phyloP scores from a whole-genome alignment of 2,329 filamentous ascomycete genomes.

The Pyrenochaeta sp. region DNA sequence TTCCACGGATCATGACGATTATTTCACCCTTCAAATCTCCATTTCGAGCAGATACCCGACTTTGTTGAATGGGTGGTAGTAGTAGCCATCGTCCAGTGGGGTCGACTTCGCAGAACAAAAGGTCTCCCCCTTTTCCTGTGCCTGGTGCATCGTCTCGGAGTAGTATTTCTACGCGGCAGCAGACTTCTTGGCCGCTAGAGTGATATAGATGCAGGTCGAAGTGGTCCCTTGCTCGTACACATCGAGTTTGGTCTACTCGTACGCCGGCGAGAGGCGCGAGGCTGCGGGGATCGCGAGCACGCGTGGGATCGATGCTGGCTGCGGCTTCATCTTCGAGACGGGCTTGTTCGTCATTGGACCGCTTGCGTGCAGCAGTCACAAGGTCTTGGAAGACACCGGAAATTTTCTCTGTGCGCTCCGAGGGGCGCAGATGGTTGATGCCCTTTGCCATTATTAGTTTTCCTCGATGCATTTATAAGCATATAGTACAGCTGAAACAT shows the following conservation, averaged over 20 bases:
- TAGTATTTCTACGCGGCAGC: constrained; percentile 87
- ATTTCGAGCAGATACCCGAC: constrained; percentile 78
- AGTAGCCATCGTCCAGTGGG: constrained; percentile 80
- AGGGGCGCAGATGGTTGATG: constrained; percentile 65
- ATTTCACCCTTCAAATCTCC: constrained; percentile 78
- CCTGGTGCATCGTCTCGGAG: constrained; percentile 80
- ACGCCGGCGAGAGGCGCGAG: constrained; percentile 75
- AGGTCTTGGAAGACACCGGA: constrained; percentile 73
- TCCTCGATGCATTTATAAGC: background rate
- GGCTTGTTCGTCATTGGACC: constrained; percentile 76
- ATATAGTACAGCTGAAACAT: constrained; percentile 17
- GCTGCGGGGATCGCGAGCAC: constrained; percentile 80
- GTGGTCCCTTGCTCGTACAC: constrained; percentile 88
- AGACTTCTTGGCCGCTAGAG: constrained; percentile 87
- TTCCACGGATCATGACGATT: constrained; percentile 85
- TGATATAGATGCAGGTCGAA: constrained; percentile 88
- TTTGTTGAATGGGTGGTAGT: constrained; percentile 84
- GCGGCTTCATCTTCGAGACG: constrained; percentile 87
- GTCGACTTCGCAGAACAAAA: constrained; percentile 93
- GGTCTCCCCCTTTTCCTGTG: constrained; percentile 74
- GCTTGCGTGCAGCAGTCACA: constrained; percentile 78
- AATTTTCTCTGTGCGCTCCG: constrained; percentile 66
- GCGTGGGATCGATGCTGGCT: constrained; percentile 79
- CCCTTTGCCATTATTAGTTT: constrained; percentile 55
- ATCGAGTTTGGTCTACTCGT: constrained; percentile 76